Conservation (phyloP, 1,139 yeast genomes). For the Hansenula sp. region DNA sequence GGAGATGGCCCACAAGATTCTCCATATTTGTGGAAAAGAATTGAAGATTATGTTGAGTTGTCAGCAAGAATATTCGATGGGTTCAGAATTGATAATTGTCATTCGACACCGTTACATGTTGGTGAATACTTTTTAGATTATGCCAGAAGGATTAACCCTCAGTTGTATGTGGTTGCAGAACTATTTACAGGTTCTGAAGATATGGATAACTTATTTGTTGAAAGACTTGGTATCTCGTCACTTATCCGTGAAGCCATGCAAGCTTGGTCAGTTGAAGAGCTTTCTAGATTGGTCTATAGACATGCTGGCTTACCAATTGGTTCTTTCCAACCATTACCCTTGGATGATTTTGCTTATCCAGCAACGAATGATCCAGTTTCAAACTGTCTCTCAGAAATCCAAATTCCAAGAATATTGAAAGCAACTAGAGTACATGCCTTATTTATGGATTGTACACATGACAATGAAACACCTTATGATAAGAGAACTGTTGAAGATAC, state of each 20-base stretch:
- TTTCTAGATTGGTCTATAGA: constrained; percentile 80
- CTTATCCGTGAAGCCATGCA: constrained; percentile 97
- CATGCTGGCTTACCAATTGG: constrained; percentile 98
- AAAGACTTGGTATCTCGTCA: constrained; percentile 82
- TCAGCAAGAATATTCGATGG: constrained; percentile 84
- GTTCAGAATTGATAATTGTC: constrained; percentile 91
- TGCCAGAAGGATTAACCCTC: constrained; percentile 81
- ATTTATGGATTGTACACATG: constrained; percentile 98
- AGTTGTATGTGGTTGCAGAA: constrained; percentile 91
- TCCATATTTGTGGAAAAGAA: constrained; percentile 84
- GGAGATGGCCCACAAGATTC: constrained; percentile 77
- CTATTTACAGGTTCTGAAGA: constrained; percentile 89
- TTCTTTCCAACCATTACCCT: constrained; percentile 72
- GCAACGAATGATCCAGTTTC: constrained; percentile 34
- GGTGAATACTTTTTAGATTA: constrained; percentile 86
- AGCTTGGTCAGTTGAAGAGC: constrained; percentile 84
- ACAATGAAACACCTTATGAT: constrained; percentile 84
- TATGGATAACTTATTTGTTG: constrained; percentile 86
- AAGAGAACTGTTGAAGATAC: constrained; percentile 94
- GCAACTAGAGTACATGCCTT: constrained; percentile 83
- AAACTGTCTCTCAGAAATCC: constrained; percentile 49
- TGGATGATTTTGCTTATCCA: constrained; percentile 69
- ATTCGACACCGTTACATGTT: constrained; percentile 93
- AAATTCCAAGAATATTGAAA: constrained; percentile 60
- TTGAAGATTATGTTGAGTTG: constrained; percentile 70